Base-by-base conservation (phyloP, 768 basidiomycete genomes). In the Podaxis mareebaensis region DNA sequence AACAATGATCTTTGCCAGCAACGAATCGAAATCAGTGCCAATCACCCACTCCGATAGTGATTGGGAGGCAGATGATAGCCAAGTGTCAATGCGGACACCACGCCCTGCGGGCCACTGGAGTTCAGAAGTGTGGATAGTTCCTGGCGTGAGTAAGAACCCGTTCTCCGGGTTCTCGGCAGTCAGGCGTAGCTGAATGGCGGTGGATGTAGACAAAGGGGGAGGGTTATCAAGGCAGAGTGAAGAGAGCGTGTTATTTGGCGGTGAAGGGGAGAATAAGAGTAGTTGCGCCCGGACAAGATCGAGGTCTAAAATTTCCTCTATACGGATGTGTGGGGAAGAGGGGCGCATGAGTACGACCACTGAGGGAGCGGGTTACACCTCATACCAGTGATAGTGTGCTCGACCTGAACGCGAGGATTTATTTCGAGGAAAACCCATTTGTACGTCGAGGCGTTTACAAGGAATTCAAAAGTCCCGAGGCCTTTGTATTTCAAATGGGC, bases 361-460 rank as follows among this genome's bases (percentile, higher is more conserved):
- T 22, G 8, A 44, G 22, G 22, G 20, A 46, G 11, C 17, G 17
- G 64, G 15, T 15, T 56, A 51, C 58, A 62, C 20, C 8, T 68
- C 78, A 42, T 68, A 88, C 91, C 91, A 61, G 94, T 93, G 68
- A 95, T 87, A 52, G 94, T 95, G 76, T 95, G 94, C 73, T 95
- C 94, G 72, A 96, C 94, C 73, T 96, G 94, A 60, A 95, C 91
- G 75, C 93, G 90, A 24, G 93, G 91, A 74, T 93, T 93, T 66
- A 95, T 93, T 73, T 95, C 93, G 67, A 95, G 90, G 75, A 95
- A 95, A 75, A 94, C 92, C 78, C 93, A 91, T 65, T 90, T 78
- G 65, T 85, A 83, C 69, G 84, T 82, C 67, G 88, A 84, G 69
- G 70, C 58, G 56, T 95, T 92, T 67, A 95, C 86, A 65, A 96